Evolutionary conservation across 495 filamentous ascomycete species (phyloP).

Genomic region (Xylaria nigripes): DNA sequence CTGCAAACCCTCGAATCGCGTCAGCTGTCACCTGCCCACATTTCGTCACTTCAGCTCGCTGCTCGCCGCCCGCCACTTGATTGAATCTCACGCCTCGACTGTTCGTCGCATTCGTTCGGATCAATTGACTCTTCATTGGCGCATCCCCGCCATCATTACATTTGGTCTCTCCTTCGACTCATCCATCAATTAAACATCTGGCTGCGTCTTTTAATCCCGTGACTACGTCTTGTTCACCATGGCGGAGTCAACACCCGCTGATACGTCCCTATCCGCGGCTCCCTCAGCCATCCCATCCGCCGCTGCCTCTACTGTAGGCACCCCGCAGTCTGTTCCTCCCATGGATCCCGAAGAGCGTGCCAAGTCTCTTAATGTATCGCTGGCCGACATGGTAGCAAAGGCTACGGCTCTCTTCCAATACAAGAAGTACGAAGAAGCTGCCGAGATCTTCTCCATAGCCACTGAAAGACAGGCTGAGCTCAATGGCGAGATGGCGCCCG

Average conservation of each 20-base stretch:
- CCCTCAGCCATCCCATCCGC: constrained; percentile 22
- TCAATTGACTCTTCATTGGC: constrained; percentile 3
- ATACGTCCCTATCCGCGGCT: constrained; percentile 19
- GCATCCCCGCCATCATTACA: not conserved
- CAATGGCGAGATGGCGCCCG: constrained; percentile 81
- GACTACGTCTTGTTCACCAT: constrained; percentile 9
- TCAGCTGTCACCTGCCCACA: not conserved
- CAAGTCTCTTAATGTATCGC: constrained; percentile 44
- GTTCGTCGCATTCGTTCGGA: not conserved
- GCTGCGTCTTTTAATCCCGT: not conserved
- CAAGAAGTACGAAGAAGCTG: constrained; percentile 75
- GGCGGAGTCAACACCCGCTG: constrained; percentile 23
- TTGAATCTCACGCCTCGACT: not conserved
- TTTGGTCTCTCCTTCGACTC: not conserved
- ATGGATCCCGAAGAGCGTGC: constrained; percentile 36
- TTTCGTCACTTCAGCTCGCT: not conserved
- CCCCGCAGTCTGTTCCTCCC: constrained; percentile 22
- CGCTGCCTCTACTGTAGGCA: constrained; percentile 16
- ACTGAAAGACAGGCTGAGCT: constrained; percentile 83
- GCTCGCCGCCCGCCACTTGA: not conserved
- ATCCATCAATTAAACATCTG: not conserved
- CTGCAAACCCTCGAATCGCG: not conserved
- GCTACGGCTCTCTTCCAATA: constrained; percentile 59
- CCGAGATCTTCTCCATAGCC: constrained; percentile 80
- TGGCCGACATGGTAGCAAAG: constrained; percentile 49